Evolutionary conservation across 2,329 filamentous ascomycete genomes (phyloP), one percentile per base, ranked within the genome.

Genomic region (Ophiostoma quercus): DNA sequence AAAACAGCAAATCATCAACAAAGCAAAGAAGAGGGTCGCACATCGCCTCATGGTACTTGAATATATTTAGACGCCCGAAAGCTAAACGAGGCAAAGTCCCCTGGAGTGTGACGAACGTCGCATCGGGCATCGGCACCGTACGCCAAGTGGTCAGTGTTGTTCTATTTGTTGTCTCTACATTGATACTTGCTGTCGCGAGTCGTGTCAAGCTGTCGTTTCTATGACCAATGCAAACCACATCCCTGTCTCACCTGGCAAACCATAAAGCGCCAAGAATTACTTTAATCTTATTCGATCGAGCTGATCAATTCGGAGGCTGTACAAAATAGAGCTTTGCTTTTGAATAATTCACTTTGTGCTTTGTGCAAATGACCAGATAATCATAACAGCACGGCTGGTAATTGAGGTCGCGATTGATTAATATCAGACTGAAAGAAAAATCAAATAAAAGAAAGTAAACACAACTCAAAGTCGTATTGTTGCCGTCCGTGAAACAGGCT

Each of bases 151-250:
- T 34, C 34, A 34, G 34, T 34, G 34, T 34, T 34, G 34, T 34
- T 34, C 34, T 34, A 34, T 8, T 34, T 8, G 8, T 25, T 57
- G 9, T 47, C 47, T 51, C n/a, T 22, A 9, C 25, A 12, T 57
- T 25, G 25, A 29, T 29, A 9, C n/a, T 25, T 25, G n/a, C 11
- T 25, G 9, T 57, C 51, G 3, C 51, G 51, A 57, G 51, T 57
- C 51, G 51, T 25, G n/a, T 25, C 9, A n/a, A 57, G n/a, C 19
- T 57, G 51, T 57, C 22, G 51, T 63, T 63, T 63, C 60, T 63
- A 63, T 63, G 60, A 63, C 60, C 60, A 63, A 63, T 63, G 60
- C 29, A 37, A 63, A 34, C 19, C 32, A 37, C 25, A 37, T 57
- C 51, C 51, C 60, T 37, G 60, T 37, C 60, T 63, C 60, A 19